These are phyloP conservation scores for Rosa lucieae DNA, from an alignment of 306 rosid species.

Conservation along the genomic window DNA sequence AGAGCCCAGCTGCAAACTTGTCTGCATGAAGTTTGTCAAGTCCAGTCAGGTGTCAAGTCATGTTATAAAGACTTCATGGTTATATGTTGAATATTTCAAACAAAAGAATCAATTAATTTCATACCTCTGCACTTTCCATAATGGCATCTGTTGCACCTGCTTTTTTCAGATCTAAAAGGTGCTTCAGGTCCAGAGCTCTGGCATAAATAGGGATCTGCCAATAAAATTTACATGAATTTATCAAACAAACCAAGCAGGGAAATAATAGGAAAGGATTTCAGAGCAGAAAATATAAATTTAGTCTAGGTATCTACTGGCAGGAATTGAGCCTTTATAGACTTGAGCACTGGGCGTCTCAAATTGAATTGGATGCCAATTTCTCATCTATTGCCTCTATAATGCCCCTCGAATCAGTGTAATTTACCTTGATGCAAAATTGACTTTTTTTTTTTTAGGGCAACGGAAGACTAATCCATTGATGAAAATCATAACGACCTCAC, in stretches of 20 bases:
- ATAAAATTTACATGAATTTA: conserved; percentile 24
- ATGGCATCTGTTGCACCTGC: conserved; percentile 94
- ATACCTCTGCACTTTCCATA: conserved; percentile 91
- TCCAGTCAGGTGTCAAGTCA: conserved; percentile 12
- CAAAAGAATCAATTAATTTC: neutral
- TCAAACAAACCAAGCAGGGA: conserved; percentile 24
- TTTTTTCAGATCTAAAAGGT: conserved; percentile 86
- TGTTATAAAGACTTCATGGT: neutral
- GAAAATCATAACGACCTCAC: too few species aligned
- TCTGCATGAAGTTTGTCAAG: conserved; percentile 52
- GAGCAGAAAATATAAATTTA: neutral
- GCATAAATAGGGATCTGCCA: conserved; percentile 90
- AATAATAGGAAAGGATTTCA: conserved; percentile 8
- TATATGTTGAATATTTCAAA: conserved; percentile 8
- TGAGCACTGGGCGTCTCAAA: neutral
- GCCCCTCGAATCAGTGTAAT: neutral
- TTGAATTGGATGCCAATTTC: neutral
- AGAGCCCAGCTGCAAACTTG: conserved; percentile 94
- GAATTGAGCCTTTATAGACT: conserved; percentile 2
- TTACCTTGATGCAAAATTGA: neutral
- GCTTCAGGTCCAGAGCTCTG: conserved; percentile 79
- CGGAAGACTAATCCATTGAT: too few species aligned
- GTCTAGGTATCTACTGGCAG: neutral
- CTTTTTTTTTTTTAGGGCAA: neutral
- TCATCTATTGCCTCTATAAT: neutral